Evolutionary conservation across 345 rosid species (phyloP), one percentile per base, ranked within the genome.

Genomic region (Pistacia integerrima): DNA sequence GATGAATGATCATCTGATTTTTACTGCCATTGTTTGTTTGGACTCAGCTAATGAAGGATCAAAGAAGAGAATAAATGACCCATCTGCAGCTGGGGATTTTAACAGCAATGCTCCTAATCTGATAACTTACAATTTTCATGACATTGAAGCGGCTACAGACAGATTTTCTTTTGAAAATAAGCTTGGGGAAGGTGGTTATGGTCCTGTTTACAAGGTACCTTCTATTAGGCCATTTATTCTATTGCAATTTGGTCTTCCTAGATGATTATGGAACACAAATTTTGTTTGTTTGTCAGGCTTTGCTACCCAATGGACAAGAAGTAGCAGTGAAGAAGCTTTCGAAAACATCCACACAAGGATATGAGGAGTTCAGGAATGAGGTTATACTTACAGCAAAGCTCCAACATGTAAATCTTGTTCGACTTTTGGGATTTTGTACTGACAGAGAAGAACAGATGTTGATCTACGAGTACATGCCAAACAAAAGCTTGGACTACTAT

Each of bases 131-230:
- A 57, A 63, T 66, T 80, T 71, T 20, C 73, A 41, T 10, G 69
- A 58, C 33, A 73, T 86, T 64, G 55, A 67, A 69, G 77, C 55
- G 33, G 86, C 87, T 44, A 86, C 86, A 4, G 11, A 79, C 17
- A 62, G 72, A 73, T 86, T 86, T 76, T 77, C 82, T 0, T 11
- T 51, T 12, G 73, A 78, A 74, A 80, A 82, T 30, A 74, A 67
- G 56, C 75, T 86, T 56, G 89, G 87, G n/a, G 69, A 84, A 74
- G 89, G 87, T 48, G 89, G 89, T 9, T 86, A 72, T 67, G 87
- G 87, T n/a, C 85, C 89, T 48, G 89, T 86, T 63, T 84, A 81
- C 60, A 83, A 79, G 86, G 86, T 80, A 63, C 46, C 7, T 41
- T 41, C 46, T 41, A 41, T 41, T 38, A 38, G 41, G 41, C 41